Base-by-base conservation (phyloP, 768 basidiomycete species). In the Boletus bicolor region DNA sequence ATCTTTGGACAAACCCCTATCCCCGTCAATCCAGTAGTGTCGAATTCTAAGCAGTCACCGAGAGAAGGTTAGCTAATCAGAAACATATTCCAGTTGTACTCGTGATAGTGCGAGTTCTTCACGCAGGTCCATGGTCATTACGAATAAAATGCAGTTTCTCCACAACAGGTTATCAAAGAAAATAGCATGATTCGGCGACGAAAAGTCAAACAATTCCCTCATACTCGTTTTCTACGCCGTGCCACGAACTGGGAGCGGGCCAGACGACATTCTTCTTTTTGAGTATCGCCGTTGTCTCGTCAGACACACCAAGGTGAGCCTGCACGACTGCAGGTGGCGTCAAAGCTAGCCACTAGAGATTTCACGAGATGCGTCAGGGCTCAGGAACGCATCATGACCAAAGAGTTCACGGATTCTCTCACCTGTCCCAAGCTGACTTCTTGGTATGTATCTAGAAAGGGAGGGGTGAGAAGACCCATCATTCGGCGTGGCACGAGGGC, bases 381-480 rank as follows among this genome's bases (percentile, higher is more conserved):
- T 55, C 26, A 58, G 37, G 14, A 42, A 51, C 6, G 2, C 12
- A 21, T 46, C 26, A 17, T 19, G 7, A 30, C n/a, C 11, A 36
- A 17, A n/a, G 12, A n/a, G 17, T 58, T 19, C 11, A 26, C 12
- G 12, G 19, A 57, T 47, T 51, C 49, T 44, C 68, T 55, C 54
- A 78, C 79, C 72, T 82, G 81, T 46, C 68, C 74, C 54, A 82
- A 67, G 59, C 79, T 79, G 46, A 79, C 62, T 48, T 73, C 70
- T 38, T 68, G 61, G 53, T 66, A 68, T 7, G 46, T 26, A 30
- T 68, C 71, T 67, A 28, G 21, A 12, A 37, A 46, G 35, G 28
- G 19, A 26, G 7, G 21, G 17, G 14, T 50, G 5, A 46, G 38
- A 49, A 24, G 24, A 17, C 35, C 37, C 28, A 24, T 49, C 30